Conservation (phyloP, 345 rosid genomes). For the Hibiscus tridactylites region DNA sequence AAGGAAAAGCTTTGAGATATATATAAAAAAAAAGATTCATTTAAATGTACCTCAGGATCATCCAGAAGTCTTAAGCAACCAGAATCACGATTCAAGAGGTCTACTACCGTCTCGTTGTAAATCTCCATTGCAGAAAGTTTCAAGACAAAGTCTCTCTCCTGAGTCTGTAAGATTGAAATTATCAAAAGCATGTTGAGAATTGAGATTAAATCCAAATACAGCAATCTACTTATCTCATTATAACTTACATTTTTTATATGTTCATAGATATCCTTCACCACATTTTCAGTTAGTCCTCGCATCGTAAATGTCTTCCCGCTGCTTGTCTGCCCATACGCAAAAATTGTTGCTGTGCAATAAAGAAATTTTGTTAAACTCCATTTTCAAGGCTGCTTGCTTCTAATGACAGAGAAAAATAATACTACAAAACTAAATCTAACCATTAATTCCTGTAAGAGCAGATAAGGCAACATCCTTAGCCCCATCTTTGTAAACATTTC, state of each 20-base stretch:
- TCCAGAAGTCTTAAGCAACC: conserved; percentile 84
- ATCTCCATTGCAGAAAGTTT: conserved; percentile 82
- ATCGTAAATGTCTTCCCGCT: conserved; percentile 8
- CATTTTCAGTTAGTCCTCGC: conserved; percentile 9
- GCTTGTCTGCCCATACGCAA: conserved; percentile 9
- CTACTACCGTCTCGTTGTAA: conserved; percentile 80
- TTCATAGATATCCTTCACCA: not conserved
- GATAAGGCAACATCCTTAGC: conserved; percentile 87
- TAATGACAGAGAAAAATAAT: not conserved
- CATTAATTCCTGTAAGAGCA: conserved; percentile 82
- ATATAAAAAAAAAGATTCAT: conserved; percentile 4
- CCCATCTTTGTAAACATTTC: conserved; percentile 77
- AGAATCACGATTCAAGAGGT: conserved; percentile 75
- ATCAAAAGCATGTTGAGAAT: not conserved
- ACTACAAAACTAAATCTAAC: not conserved
- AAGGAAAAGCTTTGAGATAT: not conserved
- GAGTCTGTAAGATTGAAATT: conserved; percentile 2
- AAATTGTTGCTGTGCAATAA: conserved; percentile 1
- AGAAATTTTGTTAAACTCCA: not conserved
- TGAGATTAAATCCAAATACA: not conserved
- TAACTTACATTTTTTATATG: conserved; percentile 1
- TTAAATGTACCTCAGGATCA: conserved; percentile 76
- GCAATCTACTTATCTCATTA: not conserved
- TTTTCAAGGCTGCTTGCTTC: conserved; percentile 13
- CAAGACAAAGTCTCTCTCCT: conserved; percentile 9